Conservation (phyloP, 2,329 filamentous ascomycete genomes). For the Colletotrichum somersetense region DNA sequence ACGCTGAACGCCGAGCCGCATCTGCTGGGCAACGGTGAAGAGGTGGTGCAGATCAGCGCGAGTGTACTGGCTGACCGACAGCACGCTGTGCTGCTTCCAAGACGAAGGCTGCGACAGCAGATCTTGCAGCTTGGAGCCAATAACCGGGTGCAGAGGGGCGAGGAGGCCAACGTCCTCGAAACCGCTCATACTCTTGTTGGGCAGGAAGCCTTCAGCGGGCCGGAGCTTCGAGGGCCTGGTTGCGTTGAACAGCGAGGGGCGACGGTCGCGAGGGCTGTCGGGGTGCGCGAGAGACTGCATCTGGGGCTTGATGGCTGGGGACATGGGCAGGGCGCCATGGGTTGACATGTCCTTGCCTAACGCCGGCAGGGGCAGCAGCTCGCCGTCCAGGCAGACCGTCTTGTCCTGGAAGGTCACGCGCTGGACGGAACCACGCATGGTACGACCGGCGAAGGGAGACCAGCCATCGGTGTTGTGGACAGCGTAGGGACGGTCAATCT, state of each 20-base stretch:
- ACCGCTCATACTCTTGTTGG: slow-evolving; percentile 24
- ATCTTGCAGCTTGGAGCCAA: slow-evolving; percentile 74
- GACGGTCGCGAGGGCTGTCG: slow-evolving; percentile 54
- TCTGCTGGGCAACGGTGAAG: slow-evolving; percentile 97
- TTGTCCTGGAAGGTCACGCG: slow-evolving; percentile 81
- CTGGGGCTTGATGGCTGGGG: slow-evolving; percentile 69
- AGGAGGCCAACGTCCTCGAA: slow-evolving; percentile 62
- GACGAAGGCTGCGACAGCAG: slow-evolving; percentile 80
- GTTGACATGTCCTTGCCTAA: slow-evolving; percentile 82
- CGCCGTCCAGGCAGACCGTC: slow-evolving; percentile 81
- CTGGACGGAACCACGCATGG: slow-evolving; percentile 77
- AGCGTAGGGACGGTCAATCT: slow-evolving; percentile 78
- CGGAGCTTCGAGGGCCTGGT: slow-evolving; percentile 50
- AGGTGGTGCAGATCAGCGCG: slow-evolving; percentile 90
- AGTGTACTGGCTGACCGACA: slow-evolving; percentile 92
- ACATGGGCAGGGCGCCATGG: slow-evolving; percentile 68
- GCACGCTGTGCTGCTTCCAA: slow-evolving; percentile 90
- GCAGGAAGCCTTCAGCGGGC: slow-evolving; percentile 38
- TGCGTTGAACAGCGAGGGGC: slow-evolving; percentile 48
- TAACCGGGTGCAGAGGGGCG: slow-evolving; percentile 62
- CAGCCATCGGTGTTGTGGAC: slow-evolving; percentile 66
- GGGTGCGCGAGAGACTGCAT: slow-evolving; percentile 53
- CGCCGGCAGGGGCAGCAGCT: slow-evolving; percentile 66
- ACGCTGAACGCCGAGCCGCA: slow-evolving; percentile 94
- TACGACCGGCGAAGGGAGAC: slow-evolving; percentile 80